Percentiles rank a stretch among this genome's conserved stretches.
These are phyloP conservation scores for Calamus simplicifolius DNA, from an alignment of 176 grass and related monocot genomes.

Conservation along the genomic window DNA sequence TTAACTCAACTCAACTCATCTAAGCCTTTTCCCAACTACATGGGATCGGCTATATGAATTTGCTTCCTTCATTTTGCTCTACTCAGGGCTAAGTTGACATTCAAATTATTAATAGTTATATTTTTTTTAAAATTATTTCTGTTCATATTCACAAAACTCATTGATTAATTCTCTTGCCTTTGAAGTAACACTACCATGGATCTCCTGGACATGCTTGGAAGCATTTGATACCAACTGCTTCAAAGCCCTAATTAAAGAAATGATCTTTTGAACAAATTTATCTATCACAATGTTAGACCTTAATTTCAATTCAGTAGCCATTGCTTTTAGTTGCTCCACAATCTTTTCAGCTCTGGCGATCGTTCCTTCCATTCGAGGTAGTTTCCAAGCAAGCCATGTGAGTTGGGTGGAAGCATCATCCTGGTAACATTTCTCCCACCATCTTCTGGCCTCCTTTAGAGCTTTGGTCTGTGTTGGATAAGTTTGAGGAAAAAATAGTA, in stretches of 20 bases:
- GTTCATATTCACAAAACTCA: conserved; percentile 23
- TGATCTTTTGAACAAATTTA: conserved; percentile 51
- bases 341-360: conserved; percentile 36
- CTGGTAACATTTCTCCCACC: conserved; percentile 62
- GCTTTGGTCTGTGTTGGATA: conserved; percentile 48
- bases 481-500: no score
- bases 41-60: no score
- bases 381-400: conserved; percentile 63
- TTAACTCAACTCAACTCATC: no score
- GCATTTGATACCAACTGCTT: conserved; percentile 35
- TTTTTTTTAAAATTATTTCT: no score
- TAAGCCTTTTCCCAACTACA: no score
- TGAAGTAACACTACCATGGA: conserved; percentile 18
- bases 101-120: no score
- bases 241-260: conserved; percentile 41
- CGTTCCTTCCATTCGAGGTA: conserved; percentile 31
- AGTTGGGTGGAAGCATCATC: conserved; percentile 49
- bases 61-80: no score
- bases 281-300: conserved; percentile 32
- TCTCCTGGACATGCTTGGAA: conserved; percentile 2
- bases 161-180: conserved; percentile 36
- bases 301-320: conserved; percentile 37
- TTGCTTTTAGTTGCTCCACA: conserved; percentile 55
- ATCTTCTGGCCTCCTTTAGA: conserved; percentile 63
- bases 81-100: no score